Evolutionary conservation across 306 rosid species (phyloP).

Genomic region (Medicago ruthenica): DNA sequence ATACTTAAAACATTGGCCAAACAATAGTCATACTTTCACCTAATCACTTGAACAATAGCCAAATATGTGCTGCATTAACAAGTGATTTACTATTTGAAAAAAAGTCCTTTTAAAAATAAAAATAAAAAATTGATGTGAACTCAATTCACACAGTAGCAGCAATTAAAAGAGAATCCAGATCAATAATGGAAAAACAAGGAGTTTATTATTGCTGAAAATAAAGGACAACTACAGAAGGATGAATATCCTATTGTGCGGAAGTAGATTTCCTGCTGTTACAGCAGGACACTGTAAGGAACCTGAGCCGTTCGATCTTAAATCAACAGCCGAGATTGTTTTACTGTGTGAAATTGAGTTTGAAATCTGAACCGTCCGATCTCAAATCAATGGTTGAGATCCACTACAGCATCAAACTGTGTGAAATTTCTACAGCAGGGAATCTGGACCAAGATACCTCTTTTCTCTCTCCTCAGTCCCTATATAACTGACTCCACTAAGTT

Average conservation of each 20-base stretch:
- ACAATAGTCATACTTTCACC: slow-evolving; percentile 23
- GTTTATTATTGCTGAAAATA: neutral
- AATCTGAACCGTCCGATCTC: too few relatives aligned
- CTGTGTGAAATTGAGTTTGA: too few relatives aligned
- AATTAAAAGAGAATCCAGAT: neutral
- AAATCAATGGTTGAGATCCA: too few relatives aligned
- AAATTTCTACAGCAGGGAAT: too few relatives aligned
- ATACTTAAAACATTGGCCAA: slow-evolving; percentile 12
- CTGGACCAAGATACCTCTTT: neutral
- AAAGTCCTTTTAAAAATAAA: neutral
- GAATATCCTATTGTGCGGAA: neutral
- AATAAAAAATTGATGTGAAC: neutral
- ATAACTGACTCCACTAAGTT: neutral
- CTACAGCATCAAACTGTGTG: too few relatives aligned
- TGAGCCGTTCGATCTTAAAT: too few relatives aligned
- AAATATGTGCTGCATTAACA: slow-evolving; percentile 16
- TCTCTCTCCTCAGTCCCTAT: neutral
- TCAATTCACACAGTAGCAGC: neutral
- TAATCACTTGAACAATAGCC: neutral
- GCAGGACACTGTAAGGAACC: too few relatives aligned
- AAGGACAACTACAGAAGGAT: neutral
- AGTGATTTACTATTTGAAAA: slow-evolving; percentile 8
- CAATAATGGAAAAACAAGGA: neutral
- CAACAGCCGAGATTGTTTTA: too few relatives aligned
- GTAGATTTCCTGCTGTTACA: too few relatives aligned